Conservation (phyloP, 768 basidiomycete species). For the Crassisporium funariophilum region DNA sequence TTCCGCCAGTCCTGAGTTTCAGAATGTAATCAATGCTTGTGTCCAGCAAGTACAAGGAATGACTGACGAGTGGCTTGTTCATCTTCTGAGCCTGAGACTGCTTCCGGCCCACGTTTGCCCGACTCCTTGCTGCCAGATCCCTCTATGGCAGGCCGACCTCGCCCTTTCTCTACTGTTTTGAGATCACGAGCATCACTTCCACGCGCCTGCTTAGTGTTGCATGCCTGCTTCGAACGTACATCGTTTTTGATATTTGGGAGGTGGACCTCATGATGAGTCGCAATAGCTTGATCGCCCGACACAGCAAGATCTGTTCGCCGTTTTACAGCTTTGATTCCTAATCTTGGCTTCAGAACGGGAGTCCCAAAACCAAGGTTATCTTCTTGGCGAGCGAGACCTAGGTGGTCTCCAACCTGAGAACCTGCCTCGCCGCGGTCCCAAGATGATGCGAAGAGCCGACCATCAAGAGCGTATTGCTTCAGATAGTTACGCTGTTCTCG, state of each 20-base stretch:
- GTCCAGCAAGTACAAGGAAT: too few relatives aligned
- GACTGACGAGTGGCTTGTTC: slow-evolving; percentile 27
- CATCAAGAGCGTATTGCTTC: slow-evolving; percentile 46
- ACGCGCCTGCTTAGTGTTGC: too few relatives aligned
- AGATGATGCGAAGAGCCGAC: slow-evolving; percentile 28
- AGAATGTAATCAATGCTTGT: slow-evolving; percentile 1
- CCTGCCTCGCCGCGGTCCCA: slow-evolving; percentile 26
- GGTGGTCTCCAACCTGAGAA: not conserved
- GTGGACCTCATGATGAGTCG: too few relatives aligned
- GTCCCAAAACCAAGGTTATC: slow-evolving; percentile 48
- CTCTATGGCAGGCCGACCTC: too few relatives aligned
- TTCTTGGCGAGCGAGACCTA: not conserved
- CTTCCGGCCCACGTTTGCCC: not conserved
- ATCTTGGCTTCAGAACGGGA: slow-evolving; percentile 56
- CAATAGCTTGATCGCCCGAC: too few relatives aligned
- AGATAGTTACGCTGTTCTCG: slow-evolving; percentile 48
- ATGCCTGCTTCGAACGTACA: too few relatives aligned
- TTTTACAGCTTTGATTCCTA: too few relatives aligned
- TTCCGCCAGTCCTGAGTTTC: slow-evolving; percentile 55
- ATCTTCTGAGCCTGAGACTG: slow-evolving; percentile 7
- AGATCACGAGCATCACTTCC: too few relatives aligned
- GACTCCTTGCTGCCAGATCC: too few relatives aligned
- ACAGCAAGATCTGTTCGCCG: slow-evolving; percentile 2
- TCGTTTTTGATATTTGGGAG: too few relatives aligned
- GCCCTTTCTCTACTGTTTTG: too few relatives aligned